These are phyloP conservation scores for Aspergillus uvarum DNA, from an alignment of 2,329 filamentous ascomycete species.

Conservation along the genomic window DNA sequence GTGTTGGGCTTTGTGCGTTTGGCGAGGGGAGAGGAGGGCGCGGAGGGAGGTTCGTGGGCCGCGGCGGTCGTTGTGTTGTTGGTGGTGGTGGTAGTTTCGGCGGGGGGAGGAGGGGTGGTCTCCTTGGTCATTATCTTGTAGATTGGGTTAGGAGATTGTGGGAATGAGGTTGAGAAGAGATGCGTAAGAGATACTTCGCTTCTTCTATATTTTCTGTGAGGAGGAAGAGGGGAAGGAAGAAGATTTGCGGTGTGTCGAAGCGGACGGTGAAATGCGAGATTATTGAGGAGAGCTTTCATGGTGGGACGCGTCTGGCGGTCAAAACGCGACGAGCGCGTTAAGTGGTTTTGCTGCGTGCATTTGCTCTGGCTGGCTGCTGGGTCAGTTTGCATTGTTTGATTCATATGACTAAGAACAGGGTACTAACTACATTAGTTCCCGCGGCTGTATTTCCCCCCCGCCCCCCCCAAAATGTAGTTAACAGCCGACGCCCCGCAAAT, in stretches of 20 bases:
- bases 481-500: background rate
- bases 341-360: background rate
- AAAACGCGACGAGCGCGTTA: slow-evolving; percentile 23
- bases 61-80: slow-evolving; percentile 22
- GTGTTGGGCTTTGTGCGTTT: slow-evolving; percentile 72
- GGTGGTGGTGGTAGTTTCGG: slow-evolving; percentile 25
- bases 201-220: slow-evolving; percentile 19
- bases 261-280: slow-evolving; percentile 1
- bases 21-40: slow-evolving; percentile 70
- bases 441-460: background rate
- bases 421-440: background rate
- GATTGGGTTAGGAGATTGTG: background rate
- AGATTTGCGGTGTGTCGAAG: slow-evolving; percentile 4
- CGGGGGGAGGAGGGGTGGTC: slow-evolving; percentile 39
- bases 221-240: slow-evolving; percentile 1
- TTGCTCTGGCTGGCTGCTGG: slow-evolving; percentile 16
- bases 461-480: background rate
- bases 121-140: slow-evolving; percentile 44
- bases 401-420: background rate
- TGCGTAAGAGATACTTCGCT: background rate
- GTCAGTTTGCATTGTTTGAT: slow-evolving; percentile 14
- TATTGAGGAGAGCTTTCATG: slow-evolving; percentile 5
- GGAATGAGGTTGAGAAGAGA: background rate
- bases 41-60: slow-evolving; percentile 53
- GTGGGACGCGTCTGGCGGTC: slow-evolving; percentile 25